Base-by-base conservation (phyloP, 768 basidiomycete species). In the Dioszegia aurantiaca region DNA sequence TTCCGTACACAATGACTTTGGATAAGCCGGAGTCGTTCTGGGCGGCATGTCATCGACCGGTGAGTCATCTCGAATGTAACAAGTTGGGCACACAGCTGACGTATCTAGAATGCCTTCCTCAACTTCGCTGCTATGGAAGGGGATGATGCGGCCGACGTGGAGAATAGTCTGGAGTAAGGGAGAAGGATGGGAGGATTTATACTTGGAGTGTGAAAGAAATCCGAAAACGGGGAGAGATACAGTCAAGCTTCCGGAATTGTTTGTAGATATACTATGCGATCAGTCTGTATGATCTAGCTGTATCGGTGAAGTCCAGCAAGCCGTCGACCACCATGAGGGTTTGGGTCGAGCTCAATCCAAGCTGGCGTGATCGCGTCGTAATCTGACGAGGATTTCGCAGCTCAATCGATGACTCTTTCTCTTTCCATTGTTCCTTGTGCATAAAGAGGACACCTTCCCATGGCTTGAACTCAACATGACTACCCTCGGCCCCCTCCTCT, bases 21-120 rank as follows among this genome's bases (percentile, higher is more conserved):
- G 93, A 94, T 73, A 93, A 89, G n/a, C 93, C 93, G 12, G 80
- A 93, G 28, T 80, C 87, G 59, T 97, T 95, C 84, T 97, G 93
- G 93, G 87, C 90, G 0, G 90, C 93, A 76, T 88, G 90, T 71
- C 93, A 97, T 75, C 83, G 93, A 52, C 92, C 92, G 1, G 87
- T 90, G 27, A 64, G 67, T 60, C 6, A 4, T 27, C 1, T 46
- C 56, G 17, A 8, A 45, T 5, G 2, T 10, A 17, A 23, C 8
- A 10, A 41, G 30, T 16, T 21, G 27, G 23, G 0, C 39, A 6
- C 14, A 27, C n/a, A 46, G 49, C 60, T 62, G 52, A 61, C 41
- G 0, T 33, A 33, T 19, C 9, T 37, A 68, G 65, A 70, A 68
- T 51, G 90, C 91, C 2, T 97, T 97, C 85, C 79, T 97, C 69